Conservation (phyloP, 1,139 yeast species). For the Saccharomyces pastorianus region DNA sequence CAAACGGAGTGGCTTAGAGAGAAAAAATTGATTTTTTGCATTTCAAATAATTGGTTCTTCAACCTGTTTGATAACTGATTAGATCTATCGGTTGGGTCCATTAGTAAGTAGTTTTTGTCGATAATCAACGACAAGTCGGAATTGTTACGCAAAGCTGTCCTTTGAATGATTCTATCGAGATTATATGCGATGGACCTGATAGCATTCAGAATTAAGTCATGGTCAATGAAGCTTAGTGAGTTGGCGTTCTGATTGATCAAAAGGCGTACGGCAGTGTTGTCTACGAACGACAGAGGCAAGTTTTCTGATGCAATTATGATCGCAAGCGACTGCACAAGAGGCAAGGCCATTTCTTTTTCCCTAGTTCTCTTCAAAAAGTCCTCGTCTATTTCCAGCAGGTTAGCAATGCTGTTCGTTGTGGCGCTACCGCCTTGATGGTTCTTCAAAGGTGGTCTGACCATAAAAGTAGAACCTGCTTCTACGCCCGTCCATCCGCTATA, state of each 20-base stretch:
- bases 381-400: background rate
- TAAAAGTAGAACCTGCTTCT: background rate
- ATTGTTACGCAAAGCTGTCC: conserved; percentile 11
- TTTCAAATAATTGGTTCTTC: conserved; percentile 5
- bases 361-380: background rate
- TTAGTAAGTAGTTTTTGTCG: conserved; percentile 3
- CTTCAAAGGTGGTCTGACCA: background rate
- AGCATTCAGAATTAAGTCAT: conserved; percentile 2
- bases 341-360: conserved; percentile 6
- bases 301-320: conserved; percentile 17
- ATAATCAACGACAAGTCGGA: conserved; percentile 10
- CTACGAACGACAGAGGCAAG: conserved; percentile 10
- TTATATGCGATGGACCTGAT: conserved; percentile 6
- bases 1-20: conserved; percentile 9
- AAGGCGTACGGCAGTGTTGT: conserved; percentile 9
- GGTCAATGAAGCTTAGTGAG: background rate
- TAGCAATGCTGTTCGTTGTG: background rate
- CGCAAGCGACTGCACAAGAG: conserved; percentile 11
- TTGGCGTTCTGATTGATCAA: conserved; percentile 8
- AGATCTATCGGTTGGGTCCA: background rate
- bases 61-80: conserved; percentile 3
- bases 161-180: conserved; percentile 8
- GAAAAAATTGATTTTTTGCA: conserved; percentile 11
- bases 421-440: background rate
- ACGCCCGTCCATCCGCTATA: conserved; percentile 1